Evolutionary conservation across 768 basidiomycete species (phyloP).

Genomic region (Mrakia blollopis): DNA sequence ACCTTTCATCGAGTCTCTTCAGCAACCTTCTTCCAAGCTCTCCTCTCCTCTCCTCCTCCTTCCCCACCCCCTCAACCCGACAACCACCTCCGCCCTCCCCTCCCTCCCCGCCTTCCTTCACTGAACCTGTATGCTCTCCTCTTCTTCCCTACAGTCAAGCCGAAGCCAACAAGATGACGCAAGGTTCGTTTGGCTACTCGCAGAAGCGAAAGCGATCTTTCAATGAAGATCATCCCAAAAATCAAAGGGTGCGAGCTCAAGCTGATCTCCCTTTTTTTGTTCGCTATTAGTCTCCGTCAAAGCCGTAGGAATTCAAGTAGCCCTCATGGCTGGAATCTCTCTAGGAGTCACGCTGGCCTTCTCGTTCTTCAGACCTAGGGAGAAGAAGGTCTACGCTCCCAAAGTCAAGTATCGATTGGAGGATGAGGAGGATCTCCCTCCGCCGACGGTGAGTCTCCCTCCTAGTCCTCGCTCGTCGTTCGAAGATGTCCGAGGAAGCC

Average conservation of each 20-base stretch:
- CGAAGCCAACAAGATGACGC: conserved; percentile 4
- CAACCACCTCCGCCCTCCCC: neutral
- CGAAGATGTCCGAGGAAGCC: neutral
- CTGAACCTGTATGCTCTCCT: neutral
- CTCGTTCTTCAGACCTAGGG: conserved; percentile 71
- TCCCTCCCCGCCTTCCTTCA: neutral
- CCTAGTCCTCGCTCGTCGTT: neutral
- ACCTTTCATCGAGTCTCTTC: no score
- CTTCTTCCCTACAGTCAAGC: neutral
- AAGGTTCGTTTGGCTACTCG: neutral
- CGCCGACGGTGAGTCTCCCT: conserved; percentile 45
- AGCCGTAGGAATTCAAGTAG: conserved; percentile 39
- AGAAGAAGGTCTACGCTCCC: conserved; percentile 71
- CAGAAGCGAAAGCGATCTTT: neutral
- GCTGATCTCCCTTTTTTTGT: neutral
- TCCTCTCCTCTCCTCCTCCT: neutral
- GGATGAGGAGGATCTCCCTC: conserved; percentile 53
- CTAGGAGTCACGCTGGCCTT: conserved; percentile 52
- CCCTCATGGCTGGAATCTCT: conserved; percentile 44
- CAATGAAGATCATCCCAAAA: neutral
- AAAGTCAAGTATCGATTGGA: conserved; percentile 50
- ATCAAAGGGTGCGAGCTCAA: conserved; percentile 3
- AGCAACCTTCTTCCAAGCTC: neutral
- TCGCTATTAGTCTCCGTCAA: conserved; percentile 15
- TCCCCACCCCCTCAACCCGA: neutral